Percentiles rank a stretch among this genome's conserved stretches.
Evolutionary conservation across 208 protist genomes (phyloP).

Genomic region (Wallacemonas collosoma): DNA sequence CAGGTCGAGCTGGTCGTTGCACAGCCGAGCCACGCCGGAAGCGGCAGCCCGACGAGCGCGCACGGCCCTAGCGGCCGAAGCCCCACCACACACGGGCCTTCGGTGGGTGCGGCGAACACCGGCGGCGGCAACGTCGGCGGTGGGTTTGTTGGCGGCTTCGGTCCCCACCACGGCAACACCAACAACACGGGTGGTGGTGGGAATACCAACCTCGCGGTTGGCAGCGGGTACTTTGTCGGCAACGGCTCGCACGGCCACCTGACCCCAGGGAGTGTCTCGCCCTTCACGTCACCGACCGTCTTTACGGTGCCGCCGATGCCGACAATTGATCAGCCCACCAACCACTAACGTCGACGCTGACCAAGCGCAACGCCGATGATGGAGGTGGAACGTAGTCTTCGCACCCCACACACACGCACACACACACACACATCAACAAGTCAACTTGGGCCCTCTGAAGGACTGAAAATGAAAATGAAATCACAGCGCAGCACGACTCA

Average conservation of each 20-base stretch:
- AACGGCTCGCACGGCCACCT: constrained; percentile 6
- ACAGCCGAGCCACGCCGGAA: constrained; percentile 18
- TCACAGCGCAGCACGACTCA: too few relatives aligned
- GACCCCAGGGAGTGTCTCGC: background rate
- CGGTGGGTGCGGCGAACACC: background rate
- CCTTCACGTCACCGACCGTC: constrained; percentile 20
- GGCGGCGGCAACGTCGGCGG: background rate
- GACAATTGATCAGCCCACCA: background rate
- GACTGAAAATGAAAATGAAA: too few relatives aligned
- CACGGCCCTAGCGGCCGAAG: constrained; percentile 6
- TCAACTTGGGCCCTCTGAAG: too few relatives aligned
- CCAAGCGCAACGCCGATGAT: too few relatives aligned
- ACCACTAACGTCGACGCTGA: background rate
- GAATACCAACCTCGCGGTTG: background rate
- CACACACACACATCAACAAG: too few relatives aligned
- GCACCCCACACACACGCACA: too few relatives aligned
- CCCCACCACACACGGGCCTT: background rate
- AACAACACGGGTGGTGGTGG: background rate
- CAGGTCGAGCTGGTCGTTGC: constrained; percentile 43
- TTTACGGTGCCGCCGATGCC: constrained; percentile 20
- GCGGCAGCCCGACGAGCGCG: constrained; percentile 16
- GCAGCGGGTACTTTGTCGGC: constrained; percentile 3
- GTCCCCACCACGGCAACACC: background rate
- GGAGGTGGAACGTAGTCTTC: too few relatives aligned
- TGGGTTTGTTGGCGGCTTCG: background rate